phyloP scores from a whole-genome alignment of 768 basidiomycete species.

The Collybia mongolica region DNA sequence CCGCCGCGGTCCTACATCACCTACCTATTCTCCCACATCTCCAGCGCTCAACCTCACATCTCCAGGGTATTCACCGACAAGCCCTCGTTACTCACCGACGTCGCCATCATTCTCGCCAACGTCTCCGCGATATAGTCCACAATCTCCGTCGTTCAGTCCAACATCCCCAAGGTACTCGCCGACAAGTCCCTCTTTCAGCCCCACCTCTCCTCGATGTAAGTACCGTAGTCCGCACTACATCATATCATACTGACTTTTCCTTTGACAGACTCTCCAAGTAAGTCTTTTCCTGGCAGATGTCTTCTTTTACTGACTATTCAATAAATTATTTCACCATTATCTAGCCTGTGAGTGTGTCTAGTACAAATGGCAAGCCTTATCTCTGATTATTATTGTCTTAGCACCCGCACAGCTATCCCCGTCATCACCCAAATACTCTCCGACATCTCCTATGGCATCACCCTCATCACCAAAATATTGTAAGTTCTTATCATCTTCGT shows the following conservation, averaged over 20 bases:
- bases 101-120: constrained; percentile 86
- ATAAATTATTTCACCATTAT: constrained; percentile 2
- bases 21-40: constrained; percentile 87
- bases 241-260: constrained; percentile 16
- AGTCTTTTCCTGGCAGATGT: constrained; percentile 25
- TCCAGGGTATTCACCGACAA: constrained; percentile 82
- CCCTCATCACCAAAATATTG: constrained; percentile 93
- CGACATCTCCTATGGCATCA: constrained; percentile 87
- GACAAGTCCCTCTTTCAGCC: constrained; percentile 88
- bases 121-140: constrained; percentile 82
- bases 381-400: constrained; percentile 23
- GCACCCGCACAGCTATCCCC: constrained; percentile 85
- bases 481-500: constrained; percentile 36
- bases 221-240: constrained; percentile 12
- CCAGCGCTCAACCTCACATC: constrained; percentile 81
- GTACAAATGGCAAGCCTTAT: no score
- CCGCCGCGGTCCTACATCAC: constrained; percentile 64
- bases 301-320: constrained; percentile 20
- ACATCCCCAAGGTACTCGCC: constrained; percentile 90
- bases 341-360: constrained; percentile 59
- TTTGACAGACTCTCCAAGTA: constrained; percentile 74
- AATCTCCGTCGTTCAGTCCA: constrained; percentile 88
- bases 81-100: constrained; percentile 83
- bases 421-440: constrained; percentile 90
- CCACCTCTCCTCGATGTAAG: constrained; percentile 89